Evolutionary conservation across 768 basidiomycete species (phyloP).

Genomic region (Boletus huronensis): DNA sequence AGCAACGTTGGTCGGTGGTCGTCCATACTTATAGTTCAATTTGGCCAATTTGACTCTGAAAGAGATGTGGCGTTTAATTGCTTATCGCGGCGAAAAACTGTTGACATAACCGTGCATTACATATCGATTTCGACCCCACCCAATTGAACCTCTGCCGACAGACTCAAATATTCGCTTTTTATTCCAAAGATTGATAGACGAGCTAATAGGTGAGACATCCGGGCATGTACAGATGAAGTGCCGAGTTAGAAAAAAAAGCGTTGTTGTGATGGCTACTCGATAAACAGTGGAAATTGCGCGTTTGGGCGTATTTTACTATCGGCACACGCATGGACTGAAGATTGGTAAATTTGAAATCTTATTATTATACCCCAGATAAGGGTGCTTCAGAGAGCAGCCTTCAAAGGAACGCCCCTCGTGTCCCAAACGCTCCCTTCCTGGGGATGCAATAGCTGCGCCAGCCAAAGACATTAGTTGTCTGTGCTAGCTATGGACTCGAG

Average conservation of each 20-base stretch:
- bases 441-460: slow-evolving; percentile 48
- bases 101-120: neutral
- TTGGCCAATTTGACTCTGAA: slow-evolving; percentile 11
- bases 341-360: slow-evolving; percentile 1
- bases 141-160: neutral
- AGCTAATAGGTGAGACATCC: neutral
- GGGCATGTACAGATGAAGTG: neutral
- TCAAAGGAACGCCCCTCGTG: neutral
- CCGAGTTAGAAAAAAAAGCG: neutral
- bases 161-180: neutral
- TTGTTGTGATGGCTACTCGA: neutral
- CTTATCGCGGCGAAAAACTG: neutral
- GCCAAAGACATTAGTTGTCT: slow-evolving; percentile 10
- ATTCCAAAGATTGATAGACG: neutral
- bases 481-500: neutral
- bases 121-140: neutral
- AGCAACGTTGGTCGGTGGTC: neutral
- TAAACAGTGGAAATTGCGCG: neutral
- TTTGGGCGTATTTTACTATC: neutral
- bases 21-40: slow-evolving; percentile 8
- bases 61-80: slow-evolving; percentile 27
- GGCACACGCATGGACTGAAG: neutral
- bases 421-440: slow-evolving; percentile 60
- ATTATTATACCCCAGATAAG: neutral
- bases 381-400: slow-evolving; percentile 9